These are phyloP conservation scores for Dovyalis caffra DNA, from an alignment of 345 rosid genomes.

Conservation along the genomic window DNA sequence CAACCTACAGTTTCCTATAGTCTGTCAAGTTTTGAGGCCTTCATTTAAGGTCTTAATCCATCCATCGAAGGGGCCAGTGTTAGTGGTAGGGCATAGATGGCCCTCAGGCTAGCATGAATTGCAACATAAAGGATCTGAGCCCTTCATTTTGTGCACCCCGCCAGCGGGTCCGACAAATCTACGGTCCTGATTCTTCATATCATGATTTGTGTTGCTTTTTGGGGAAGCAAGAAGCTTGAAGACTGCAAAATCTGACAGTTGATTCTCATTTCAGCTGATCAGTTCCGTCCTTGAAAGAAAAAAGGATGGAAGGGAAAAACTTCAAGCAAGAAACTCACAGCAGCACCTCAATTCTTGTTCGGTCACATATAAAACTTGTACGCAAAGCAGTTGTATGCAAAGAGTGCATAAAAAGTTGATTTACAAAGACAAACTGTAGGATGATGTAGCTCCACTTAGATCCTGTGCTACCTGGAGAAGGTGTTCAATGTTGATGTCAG, in stretches of 20 bases:
- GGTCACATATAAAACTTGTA: neutral
- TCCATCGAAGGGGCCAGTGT: neutral
- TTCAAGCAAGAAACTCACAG: neutral
- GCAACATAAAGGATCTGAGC: neutral
- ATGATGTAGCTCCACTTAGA: constrained; percentile 51
- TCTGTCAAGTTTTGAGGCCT: neutral
- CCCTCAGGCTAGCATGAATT: neutral
- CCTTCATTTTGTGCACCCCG: neutral
- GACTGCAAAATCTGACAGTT: neutral
- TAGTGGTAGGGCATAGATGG: neutral
- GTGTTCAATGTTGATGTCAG: constrained; percentile 50
- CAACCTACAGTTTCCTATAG: neutral
- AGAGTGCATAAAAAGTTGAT: neutral
- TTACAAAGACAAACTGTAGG: constrained; percentile 34
- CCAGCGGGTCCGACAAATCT: neutral
- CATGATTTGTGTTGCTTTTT: neutral
- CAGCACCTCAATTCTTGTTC: neutral
- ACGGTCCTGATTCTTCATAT: neutral
- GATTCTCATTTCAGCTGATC: neutral
- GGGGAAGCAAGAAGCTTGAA: neutral
- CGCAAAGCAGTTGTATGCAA: neutral
- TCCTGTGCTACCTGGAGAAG: constrained; percentile 57
- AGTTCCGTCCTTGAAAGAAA: neutral
- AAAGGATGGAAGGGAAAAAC: neutral
- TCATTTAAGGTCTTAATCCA: neutral